Percentiles rank a stretch among this genome's conserved stretches.
phyloP scores from a whole-genome alignment of 2,329 filamentous ascomycete species.

The Plenodomus biglobosus region DNA sequence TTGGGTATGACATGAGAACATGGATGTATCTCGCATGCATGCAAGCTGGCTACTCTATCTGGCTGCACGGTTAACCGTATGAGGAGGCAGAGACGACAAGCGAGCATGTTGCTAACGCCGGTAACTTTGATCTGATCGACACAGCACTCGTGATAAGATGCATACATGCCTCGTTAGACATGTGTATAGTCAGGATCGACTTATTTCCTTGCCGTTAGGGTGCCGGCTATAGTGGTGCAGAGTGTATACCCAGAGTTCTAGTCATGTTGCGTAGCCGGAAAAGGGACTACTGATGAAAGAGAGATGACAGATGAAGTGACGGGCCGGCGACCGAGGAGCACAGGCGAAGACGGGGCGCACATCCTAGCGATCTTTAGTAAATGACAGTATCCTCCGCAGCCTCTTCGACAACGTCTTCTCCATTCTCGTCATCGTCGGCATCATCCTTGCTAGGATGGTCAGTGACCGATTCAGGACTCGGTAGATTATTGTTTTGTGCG shows the following conservation, averaged over 20 bases:
- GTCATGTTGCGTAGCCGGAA: neutral
- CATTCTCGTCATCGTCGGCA: slow-evolving; percentile 65
- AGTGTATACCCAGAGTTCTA: too few relatives aligned
- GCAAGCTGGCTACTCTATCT: neutral
- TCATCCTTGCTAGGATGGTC: slow-evolving; percentile 47
- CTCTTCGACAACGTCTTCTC: slow-evolving; percentile 73
- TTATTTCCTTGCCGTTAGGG: too few relatives aligned
- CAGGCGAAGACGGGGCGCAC: slow-evolving; percentile 1
- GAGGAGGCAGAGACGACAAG: neutral
- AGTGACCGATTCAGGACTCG: slow-evolving; percentile 31
- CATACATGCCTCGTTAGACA: too few relatives aligned
- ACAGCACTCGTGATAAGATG: too few relatives aligned
- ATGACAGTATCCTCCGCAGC: slow-evolving; percentile 90
- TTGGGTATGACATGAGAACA: neutral
- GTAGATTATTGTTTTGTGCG: slow-evolving; percentile 18
- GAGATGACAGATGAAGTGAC: neutral
- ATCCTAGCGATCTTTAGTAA: slow-evolving; percentile 59
- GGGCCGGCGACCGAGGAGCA: slow-evolving; percentile 1
- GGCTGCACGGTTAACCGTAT: neutral
- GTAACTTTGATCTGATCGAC: too few relatives aligned
- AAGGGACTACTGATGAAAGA: neutral
- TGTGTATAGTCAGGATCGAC: too few relatives aligned
- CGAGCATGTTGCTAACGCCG: too few relatives aligned
- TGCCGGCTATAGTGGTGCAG: too few relatives aligned
- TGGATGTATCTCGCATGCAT: neutral